Conservation (phyloP, 805 yeast genomes). For the Myxozyma monticola region DNA sequence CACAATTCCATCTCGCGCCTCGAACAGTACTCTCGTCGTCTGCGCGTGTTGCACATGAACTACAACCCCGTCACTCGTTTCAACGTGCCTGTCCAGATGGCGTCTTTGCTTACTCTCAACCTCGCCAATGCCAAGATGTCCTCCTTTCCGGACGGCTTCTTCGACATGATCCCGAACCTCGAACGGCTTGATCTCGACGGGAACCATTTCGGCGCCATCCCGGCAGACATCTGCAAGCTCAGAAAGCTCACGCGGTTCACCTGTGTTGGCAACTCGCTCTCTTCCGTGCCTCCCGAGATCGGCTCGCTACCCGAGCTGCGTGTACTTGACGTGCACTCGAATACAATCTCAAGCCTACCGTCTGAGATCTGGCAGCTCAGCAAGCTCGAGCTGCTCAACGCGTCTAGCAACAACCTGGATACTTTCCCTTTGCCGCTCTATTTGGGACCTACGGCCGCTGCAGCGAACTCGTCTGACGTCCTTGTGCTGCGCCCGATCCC, state of each 20-base stretch:
- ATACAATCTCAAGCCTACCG: constrained; percentile 71
- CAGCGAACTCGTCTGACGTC: constrained; percentile 8
- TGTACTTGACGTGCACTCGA: constrained; percentile 76
- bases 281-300: constrained; percentile 65
- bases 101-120: constrained; percentile 67
- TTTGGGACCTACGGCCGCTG: neutral
- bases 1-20: constrained; percentile 62
- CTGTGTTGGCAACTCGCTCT: constrained; percentile 70
- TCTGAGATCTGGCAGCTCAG: constrained; percentile 64
- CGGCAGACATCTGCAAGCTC: constrained; percentile 63
- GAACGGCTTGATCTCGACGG: constrained; percentile 75
- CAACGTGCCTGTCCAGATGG: constrained; percentile 53
- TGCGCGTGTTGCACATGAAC: constrained; percentile 71
- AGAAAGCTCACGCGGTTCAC: constrained; percentile 65
- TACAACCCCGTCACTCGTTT: constrained; percentile 81
- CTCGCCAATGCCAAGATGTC: constrained; percentile 81
- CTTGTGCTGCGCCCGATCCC: constrained; percentile 12
- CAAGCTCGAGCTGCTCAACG: constrained; percentile 59
- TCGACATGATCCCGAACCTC: constrained; percentile 60
- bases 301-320: constrained; percentile 60
- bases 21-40: constrained; percentile 58
- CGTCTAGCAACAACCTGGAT: constrained; percentile 70
- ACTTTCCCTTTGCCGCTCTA: constrained; percentile 48
- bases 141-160: constrained; percentile 63
- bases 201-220: constrained; percentile 77